These are phyloP conservation scores for Arthrinium phaeospermum DNA, from an alignment of 2,329 filamentous ascomycete species.

Conservation along the genomic window DNA sequence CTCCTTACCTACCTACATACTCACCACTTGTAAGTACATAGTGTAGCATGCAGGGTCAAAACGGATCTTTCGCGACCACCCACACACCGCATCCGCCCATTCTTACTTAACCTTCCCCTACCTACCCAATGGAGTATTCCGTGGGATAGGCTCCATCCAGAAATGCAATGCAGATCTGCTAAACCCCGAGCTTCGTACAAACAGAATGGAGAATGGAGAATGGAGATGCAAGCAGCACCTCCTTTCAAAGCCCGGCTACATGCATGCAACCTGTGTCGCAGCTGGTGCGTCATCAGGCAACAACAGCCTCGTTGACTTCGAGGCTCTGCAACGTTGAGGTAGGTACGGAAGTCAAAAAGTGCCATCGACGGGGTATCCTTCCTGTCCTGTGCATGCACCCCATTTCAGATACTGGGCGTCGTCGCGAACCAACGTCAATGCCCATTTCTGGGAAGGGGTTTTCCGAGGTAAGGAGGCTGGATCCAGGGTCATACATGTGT, in stretches of 20 bases:
- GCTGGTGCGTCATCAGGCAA: not conserved
- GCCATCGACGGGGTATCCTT: not conserved
- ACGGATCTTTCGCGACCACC: not conserved
- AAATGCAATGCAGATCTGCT: not conserved
- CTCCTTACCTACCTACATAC: not conserved
- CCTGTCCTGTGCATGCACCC: not conserved
- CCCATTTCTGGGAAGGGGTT: slow-evolving; percentile 4
- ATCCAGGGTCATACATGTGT: not conserved
- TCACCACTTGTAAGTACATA: not conserved
- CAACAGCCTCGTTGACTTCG: not conserved
- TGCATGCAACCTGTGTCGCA: not conserved
- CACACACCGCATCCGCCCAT: slow-evolving; percentile 1
- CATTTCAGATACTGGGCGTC: not conserved
- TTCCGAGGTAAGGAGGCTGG: slow-evolving; percentile 9
- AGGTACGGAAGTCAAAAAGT: slow-evolving; percentile 10
- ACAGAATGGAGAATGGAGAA: not conserved
- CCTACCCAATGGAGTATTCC: slow-evolving; percentile 13
- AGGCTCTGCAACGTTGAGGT: not conserved
- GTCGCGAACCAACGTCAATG: not conserved
- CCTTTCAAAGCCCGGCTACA: slow-evolving; percentile 8
- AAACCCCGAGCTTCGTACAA: not conserved
- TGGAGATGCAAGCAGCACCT: not conserved
- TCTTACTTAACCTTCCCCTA: not conserved
- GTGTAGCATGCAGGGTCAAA: slow-evolving; percentile 13
- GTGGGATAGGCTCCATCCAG: slow-evolving; percentile 4